phyloP scores from a whole-genome alignment of 306 rosid species.

The Quercus parvula region DNA sequence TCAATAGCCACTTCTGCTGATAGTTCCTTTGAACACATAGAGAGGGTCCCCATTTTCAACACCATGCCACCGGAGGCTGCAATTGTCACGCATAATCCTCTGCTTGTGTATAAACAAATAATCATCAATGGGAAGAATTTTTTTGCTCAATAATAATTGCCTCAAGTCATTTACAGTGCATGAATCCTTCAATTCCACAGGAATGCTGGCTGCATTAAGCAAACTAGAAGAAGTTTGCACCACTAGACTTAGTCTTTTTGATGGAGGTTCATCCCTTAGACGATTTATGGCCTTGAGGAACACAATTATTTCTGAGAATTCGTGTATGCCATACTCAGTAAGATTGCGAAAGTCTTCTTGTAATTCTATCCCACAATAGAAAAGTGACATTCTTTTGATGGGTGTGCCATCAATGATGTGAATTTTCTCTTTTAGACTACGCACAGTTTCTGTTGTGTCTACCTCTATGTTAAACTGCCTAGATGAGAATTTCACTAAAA shows the following conservation, averaged over 20 bases:
- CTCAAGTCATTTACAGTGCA: slow-evolving; percentile 60
- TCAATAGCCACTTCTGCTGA: slow-evolving; percentile 36
- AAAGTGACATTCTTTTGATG: slow-evolving; percentile 60
- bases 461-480: slow-evolving; percentile 55
- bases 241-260: slow-evolving; percentile 46
- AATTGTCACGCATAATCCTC: slow-evolving; percentile 76
- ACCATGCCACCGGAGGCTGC: slow-evolving; percentile 86
- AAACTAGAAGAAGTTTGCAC: slow-evolving; percentile 81
- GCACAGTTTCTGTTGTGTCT: slow-evolving; percentile 61
- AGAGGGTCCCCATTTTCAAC: slow-evolving; percentile 78
- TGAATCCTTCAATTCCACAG: slow-evolving; percentile 62
- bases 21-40: slow-evolving; percentile 71
- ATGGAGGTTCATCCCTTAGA: slow-evolving; percentile 42
- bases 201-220: slow-evolving; percentile 69
- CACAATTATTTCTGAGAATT: slow-evolving; percentile 60
- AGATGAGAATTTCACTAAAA: slow-evolving; percentile 51
- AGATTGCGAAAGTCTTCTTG: slow-evolving; percentile 56
- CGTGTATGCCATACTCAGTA: slow-evolving; percentile 58
- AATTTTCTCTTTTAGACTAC: slow-evolving; percentile 75
- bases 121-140: slow-evolving; percentile 59
- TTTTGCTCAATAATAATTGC: slow-evolving; percentile 50
- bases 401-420: slow-evolving; percentile 62
- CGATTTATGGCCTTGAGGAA: slow-evolving; percentile 44
- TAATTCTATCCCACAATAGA: slow-evolving; percentile 54
- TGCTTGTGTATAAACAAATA: slow-evolving; percentile 86